Conservation (phyloP, 2,329 filamentous ascomycete species). For the Alternaria viburni region DNA sequence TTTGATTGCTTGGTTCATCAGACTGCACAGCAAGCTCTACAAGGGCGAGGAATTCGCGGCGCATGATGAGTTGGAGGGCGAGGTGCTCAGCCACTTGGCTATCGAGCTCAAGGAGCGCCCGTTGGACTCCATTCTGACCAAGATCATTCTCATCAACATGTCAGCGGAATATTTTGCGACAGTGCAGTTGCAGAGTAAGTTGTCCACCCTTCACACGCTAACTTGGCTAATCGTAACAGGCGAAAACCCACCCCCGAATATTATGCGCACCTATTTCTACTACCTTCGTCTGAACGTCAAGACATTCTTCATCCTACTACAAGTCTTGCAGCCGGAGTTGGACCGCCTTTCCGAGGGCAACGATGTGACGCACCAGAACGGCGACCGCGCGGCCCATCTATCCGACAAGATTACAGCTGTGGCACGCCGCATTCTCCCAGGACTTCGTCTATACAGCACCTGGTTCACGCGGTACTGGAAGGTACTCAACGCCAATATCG, state of each 20-base stretch:
- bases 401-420: slow-evolving; percentile 63
- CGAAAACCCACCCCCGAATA: slow-evolving; percentile 41
- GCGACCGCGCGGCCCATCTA: slow-evolving; percentile 42
- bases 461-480: slow-evolving; percentile 67
- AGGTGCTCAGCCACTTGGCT: slow-evolving; percentile 79
- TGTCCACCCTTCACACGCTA: slow-evolving; percentile 5
- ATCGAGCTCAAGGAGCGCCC: slow-evolving; percentile 73
- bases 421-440: slow-evolving; percentile 67
- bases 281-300: slow-evolving; percentile 79
- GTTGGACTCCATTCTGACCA: slow-evolving; percentile 70
- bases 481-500: slow-evolving; percentile 60
- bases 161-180: slow-evolving; percentile 78
- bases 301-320: slow-evolving; percentile 75
- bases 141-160: slow-evolving; percentile 85
- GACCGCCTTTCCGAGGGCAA: slow-evolving; percentile 58
- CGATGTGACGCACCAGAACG: slow-evolving; percentile 54
- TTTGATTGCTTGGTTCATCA: slow-evolving; percentile 81
- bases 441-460: slow-evolving; percentile 70
- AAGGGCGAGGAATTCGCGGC: slow-evolving; percentile 75
- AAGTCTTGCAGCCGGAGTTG: slow-evolving; percentile 73
- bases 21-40: slow-evolving; percentile 84
- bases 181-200: slow-evolving; percentile 63
- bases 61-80: slow-evolving; percentile 81
- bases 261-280: slow-evolving; percentile 59
- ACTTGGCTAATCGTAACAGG: slow-evolving; percentile 23